Evolutionary conservation across 1,284 basidiomycete species (phyloP).

Genomic region (Cryptococcus depauperatus): DNA sequence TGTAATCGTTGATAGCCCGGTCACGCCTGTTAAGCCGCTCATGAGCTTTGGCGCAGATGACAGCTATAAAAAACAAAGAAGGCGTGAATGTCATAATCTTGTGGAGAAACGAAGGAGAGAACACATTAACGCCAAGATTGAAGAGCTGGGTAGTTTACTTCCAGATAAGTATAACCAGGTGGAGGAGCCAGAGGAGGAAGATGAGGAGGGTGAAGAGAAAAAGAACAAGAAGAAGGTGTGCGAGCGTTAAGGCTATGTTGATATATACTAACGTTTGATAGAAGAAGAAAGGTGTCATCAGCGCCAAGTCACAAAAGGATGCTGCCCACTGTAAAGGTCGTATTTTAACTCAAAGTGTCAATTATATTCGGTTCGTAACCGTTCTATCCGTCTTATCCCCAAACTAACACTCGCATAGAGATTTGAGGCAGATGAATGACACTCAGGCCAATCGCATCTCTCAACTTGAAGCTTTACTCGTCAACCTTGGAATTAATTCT

Average conservation of each 20-base stretch:
- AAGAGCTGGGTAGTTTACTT: slow-evolving; percentile 36
- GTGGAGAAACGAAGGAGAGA: slow-evolving; percentile 42
- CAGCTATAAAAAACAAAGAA: slow-evolving; percentile 30
- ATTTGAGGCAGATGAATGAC: slow-evolving; percentile 28
- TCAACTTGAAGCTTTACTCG: slow-evolving; percentile 30
- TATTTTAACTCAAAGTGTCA: slow-evolving; percentile 35
- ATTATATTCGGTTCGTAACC: slow-evolving; percentile 33
- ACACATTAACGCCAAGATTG: slow-evolving; percentile 44
- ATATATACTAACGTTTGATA: slow-evolving; percentile 13
- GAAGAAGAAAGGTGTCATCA: slow-evolving; percentile 10
- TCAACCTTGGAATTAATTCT: slow-evolving; percentile 11
- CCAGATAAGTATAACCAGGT: slow-evolving; percentile 24
- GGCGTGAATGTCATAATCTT: slow-evolving; percentile 43
- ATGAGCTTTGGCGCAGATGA: slow-evolving; percentile 20
- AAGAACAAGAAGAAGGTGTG: slow-evolving; percentile 30
- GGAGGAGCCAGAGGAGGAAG: slow-evolving; percentile 28
- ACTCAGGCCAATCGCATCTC: slow-evolving; percentile 29
- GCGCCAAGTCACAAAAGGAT: slow-evolving; percentile 32
- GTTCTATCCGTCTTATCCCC: not conserved
- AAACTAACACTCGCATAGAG: slow-evolving; percentile 19
- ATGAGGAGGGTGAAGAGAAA: slow-evolving; percentile 28
- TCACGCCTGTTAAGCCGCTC: slow-evolving; percentile 29
- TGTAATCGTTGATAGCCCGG: slow-evolving; percentile 25
- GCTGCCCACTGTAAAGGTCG: slow-evolving; percentile 38
- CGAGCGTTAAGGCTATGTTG: not conserved